Evolutionary conservation across 179 eudicot species (phyloP).

Genomic region (Heliamphora pulchella): DNA sequence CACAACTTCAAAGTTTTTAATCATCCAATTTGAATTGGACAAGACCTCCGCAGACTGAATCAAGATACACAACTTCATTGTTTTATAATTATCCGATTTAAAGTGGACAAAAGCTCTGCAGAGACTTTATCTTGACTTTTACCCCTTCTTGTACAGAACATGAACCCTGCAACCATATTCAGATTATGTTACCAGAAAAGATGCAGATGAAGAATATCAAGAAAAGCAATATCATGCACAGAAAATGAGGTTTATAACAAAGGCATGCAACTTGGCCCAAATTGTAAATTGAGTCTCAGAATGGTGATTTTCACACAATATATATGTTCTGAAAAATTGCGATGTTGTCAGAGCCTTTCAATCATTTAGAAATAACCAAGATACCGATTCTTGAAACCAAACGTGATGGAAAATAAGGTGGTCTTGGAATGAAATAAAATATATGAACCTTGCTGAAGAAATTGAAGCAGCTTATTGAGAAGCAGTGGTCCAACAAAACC

Average conservation of each 20-base stretch:
- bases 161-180: neutral
- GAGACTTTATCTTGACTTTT: neutral
- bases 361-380: neutral
- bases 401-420: neutral
- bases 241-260: neutral
- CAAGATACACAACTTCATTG: neutral
- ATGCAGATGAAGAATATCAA: neutral
- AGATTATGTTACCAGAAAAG: neutral
- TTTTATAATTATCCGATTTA: neutral
- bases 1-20: neutral
- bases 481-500: conserved; percentile 90
- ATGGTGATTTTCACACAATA: neutral
- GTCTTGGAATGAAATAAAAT: neutral
- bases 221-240: neutral
- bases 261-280: neutral
- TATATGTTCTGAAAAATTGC: neutral
- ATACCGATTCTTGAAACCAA: neutral
- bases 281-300: neutral
- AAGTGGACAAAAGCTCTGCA: neutral
- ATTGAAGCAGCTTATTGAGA: conserved; percentile 71
- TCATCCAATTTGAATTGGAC: neutral
- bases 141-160: neutral
- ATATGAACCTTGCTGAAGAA: conserved; percentile 70
- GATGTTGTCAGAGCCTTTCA: neutral
- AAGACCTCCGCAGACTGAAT: neutral